A percentile compares a stretch with the other conserved stretches of the same genome.
Evolutionary conservation across 345 rosid species (phyloP).

Genomic region (Rhodomyrtus tomentosa): DNA sequence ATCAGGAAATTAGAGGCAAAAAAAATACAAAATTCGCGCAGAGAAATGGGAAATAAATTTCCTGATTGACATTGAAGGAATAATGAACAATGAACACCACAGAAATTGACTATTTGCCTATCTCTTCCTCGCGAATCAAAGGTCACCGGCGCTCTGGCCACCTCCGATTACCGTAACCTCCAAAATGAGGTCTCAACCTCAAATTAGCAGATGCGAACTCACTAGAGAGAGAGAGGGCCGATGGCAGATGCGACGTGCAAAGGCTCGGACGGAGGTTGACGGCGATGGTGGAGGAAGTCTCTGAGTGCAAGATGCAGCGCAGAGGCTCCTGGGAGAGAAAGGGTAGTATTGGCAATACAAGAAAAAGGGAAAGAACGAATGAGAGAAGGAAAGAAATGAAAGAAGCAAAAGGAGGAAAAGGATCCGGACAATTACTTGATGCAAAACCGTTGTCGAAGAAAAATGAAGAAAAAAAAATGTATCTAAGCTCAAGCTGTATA

Average conservation of each 20-base stretch:
- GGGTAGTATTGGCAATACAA: not conserved
- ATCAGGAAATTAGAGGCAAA: not conserved
- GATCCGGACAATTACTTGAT: not conserved
- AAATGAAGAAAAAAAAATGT: not conserved
- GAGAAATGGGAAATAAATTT: not conserved
- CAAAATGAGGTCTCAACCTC: not conserved
- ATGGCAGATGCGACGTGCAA: not conserved
- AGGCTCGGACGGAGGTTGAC: not conserved
- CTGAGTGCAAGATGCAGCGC: not conserved
- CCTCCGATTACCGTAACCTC: not conserved
- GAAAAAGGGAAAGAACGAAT: not conserved
- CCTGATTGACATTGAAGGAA: not conserved
- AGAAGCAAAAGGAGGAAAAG: not conserved
- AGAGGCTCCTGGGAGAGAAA: not conserved
- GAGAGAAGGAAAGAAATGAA: not conserved
- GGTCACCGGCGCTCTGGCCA: not conserved
- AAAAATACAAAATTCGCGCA: not conserved
- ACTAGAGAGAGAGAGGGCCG: not conserved
- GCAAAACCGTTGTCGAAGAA: not conserved
- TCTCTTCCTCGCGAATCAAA: not conserved
- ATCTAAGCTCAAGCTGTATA: not conserved
- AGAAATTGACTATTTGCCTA: not conserved
- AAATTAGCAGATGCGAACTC: not conserved
- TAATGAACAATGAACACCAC: not conserved
- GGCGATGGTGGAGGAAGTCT: not conserved